Percentiles rank a stretch among this genome's conserved stretches.
phyloP scores from a whole-genome alignment of 2,329 filamentous ascomycete species.

The Xylariaceae sp. region DNA sequence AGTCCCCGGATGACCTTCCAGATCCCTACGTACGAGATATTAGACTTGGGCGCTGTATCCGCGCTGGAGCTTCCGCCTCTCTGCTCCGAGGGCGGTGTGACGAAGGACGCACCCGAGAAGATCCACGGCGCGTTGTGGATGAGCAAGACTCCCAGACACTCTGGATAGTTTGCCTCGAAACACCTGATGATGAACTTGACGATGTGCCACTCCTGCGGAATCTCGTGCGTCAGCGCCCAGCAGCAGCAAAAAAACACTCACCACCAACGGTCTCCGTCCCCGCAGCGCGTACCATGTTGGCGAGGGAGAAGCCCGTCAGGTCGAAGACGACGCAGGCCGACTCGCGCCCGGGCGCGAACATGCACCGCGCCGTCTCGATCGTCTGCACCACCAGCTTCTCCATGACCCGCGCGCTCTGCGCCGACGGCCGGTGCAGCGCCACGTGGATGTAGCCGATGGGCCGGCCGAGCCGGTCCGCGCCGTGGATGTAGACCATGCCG shows the following conservation, averaged over 20 bases:
- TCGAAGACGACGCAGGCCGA: constrained; percentile 89
- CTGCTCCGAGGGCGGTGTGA: background rate
- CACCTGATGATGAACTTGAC: constrained; percentile 99
- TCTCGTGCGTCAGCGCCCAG: constrained; percentile 5
- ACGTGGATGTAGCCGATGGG: constrained; percentile 84
- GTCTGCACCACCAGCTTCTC: constrained; percentile 84
- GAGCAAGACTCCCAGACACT: constrained; percentile 76
- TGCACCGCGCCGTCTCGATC: constrained; percentile 81
- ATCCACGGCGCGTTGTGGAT: constrained; percentile 94
- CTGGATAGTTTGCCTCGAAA: constrained; percentile 95
- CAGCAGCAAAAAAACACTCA: constrained; percentile 2
- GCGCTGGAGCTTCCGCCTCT: constrained; percentile 1
- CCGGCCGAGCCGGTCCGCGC: constrained; percentile 69
- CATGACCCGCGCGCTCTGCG: constrained; percentile 69
- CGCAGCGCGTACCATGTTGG: constrained; percentile 67
- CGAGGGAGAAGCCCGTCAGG: constrained; percentile 82
- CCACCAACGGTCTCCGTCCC: background rate
- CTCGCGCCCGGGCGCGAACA: constrained; percentile 69
- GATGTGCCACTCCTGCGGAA: constrained; percentile 68
- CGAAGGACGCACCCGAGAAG: constrained; percentile 62
- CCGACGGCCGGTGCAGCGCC: constrained; percentile 67
- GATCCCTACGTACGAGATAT: constrained; percentile 46
- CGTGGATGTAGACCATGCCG: constrained; percentile 88
- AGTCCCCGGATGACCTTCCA: constrained; percentile 90
- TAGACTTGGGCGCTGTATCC: constrained; percentile 1